Conservation (phyloP, 2,329 filamentous ascomycete genomes). For the Fusarium robinianum region DNA sequence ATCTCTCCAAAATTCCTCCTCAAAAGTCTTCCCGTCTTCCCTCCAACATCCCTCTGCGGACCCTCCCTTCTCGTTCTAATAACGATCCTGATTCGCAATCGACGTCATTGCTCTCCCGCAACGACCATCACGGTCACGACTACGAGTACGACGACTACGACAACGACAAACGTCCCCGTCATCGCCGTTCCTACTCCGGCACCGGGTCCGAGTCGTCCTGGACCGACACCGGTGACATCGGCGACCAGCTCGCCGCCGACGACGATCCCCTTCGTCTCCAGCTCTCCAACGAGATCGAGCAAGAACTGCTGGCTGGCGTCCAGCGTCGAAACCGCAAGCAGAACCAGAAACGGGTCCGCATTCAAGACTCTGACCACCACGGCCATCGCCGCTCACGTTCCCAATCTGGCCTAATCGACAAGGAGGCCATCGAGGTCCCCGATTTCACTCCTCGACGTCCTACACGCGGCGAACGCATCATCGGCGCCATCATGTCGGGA, state of each 20-base stretch:
- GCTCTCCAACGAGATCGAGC: constrained; percentile 68
- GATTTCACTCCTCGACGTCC: constrained; percentile 66
- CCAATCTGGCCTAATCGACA: constrained; percentile 55
- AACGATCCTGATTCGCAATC: constrained; percentile 48
- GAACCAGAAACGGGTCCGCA: constrained; percentile 68
- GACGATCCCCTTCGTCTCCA: constrained; percentile 77
- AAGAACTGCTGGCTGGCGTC: constrained; percentile 59
- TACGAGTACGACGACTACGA: constrained; percentile 51
- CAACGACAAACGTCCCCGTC: constrained; percentile 48
- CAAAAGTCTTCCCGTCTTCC: constrained; percentile 68
- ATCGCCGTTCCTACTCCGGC: constrained; percentile 51
- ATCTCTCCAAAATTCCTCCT: constrained; percentile 82
- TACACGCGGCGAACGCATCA: constrained; percentile 67
- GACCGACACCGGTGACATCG: constrained; percentile 94
- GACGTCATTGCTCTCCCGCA: constrained; percentile 42
- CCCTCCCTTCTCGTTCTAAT: constrained; percentile 56
- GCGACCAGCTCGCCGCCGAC: constrained; percentile 84
- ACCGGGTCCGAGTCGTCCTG: constrained; percentile 76
- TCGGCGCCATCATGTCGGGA: constrained; percentile 86
- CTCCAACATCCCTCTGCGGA: constrained; percentile 87
- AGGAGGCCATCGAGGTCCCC: constrained; percentile 84
- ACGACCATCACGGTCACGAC: constrained; percentile 49
- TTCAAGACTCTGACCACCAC: constrained; percentile 55
- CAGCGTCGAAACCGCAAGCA: constrained; percentile 51
- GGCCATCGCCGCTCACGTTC: constrained; percentile 42